phyloP scores from a whole-genome alignment of 441 rosid species.

The Syzygium syzygioides region DNA sequence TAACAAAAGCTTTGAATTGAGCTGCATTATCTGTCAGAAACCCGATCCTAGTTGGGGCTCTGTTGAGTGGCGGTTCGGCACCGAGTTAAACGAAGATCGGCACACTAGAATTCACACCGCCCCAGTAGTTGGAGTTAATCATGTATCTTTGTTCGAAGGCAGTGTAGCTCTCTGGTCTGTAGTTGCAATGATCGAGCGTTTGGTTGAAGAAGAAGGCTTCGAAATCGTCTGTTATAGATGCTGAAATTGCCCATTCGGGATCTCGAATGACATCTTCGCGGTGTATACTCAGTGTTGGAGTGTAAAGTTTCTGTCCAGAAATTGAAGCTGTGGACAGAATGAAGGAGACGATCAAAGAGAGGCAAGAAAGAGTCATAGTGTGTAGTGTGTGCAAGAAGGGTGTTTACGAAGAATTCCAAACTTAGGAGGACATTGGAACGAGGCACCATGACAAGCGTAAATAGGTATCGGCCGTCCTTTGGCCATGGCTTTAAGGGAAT shows the following conservation, averaged over 20 bases:
- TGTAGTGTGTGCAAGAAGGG: too few relatives aligned
- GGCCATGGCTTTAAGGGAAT: not conserved
- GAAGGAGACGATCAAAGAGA: too few relatives aligned
- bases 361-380: too few relatives aligned
- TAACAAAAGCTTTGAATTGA: conserved; percentile 22
- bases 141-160: conserved; percentile 29
- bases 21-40: conserved; percentile 21
- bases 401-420: too few relatives aligned
- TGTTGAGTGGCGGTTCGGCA: not conserved
- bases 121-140: conserved; percentile 33
- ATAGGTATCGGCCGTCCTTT: not conserved
- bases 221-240: not conserved
- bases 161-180: conserved; percentile 26
- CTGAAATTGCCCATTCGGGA: not conserved
- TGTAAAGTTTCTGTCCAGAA: too few relatives aligned
- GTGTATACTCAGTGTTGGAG: not conserved
- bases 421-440: too few relatives aligned
- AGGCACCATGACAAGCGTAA: too few relatives aligned
- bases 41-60: not conserved
- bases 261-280: not conserved
- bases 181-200: conserved; percentile 38
- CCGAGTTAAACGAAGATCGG: conserved; percentile 25
- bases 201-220: conserved; percentile 16
- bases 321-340: too few relatives aligned
- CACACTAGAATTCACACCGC: conserved; percentile 18